Evolutionary conservation across 2,329 filamentous ascomycete species (phyloP).

Genomic region (Venturia effusa): DNA sequence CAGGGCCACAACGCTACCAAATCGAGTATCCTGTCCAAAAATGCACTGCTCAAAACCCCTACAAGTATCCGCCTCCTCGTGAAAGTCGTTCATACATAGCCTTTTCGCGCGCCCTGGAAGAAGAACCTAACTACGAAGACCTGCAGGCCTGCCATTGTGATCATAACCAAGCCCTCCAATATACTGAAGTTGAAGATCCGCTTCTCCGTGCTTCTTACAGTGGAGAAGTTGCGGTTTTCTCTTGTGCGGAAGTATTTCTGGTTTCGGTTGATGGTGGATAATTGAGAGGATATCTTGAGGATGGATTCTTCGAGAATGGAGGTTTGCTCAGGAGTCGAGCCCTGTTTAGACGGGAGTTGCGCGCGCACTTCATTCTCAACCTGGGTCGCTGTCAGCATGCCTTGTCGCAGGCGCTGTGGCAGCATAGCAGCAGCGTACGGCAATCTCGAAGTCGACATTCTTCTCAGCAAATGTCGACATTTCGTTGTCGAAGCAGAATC

Average conservation of each 20-base stretch:
- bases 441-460: slow-evolving; percentile 94
- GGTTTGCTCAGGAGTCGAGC: slow-evolving; percentile 80
- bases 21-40: neutral
- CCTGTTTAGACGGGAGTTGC: slow-evolving; percentile 77
- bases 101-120: slow-evolving; percentile 78
- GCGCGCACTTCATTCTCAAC: slow-evolving; percentile 79
- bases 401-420: neutral
- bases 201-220: slow-evolving; percentile 88
- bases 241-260: slow-evolving; percentile 99
- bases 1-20: neutral
- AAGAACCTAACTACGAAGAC: slow-evolving; percentile 98
- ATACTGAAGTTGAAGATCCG: slow-evolving; percentile 96
- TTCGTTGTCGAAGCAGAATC: slow-evolving; percentile 96
- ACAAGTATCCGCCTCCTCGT: neutral
- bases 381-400: slow-evolving; percentile 33
- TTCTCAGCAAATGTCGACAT: slow-evolving; percentile 98
- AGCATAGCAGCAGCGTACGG: slow-evolving; percentile 46
- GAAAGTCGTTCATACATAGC: slow-evolving; percentile 22
- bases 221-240: slow-evolving; percentile 98
- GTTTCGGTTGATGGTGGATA: slow-evolving; percentile 90
- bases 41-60: neutral
- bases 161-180: slow-evolving; percentile 82
- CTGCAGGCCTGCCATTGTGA: slow-evolving; percentile 91
- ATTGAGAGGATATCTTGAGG: slow-evolving; percentile 83
- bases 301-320: slow-evolving; percentile 83